Conservation (phyloP, 2,329 filamentous ascomycete species). For the Basipetospora chlamydospora region DNA sequence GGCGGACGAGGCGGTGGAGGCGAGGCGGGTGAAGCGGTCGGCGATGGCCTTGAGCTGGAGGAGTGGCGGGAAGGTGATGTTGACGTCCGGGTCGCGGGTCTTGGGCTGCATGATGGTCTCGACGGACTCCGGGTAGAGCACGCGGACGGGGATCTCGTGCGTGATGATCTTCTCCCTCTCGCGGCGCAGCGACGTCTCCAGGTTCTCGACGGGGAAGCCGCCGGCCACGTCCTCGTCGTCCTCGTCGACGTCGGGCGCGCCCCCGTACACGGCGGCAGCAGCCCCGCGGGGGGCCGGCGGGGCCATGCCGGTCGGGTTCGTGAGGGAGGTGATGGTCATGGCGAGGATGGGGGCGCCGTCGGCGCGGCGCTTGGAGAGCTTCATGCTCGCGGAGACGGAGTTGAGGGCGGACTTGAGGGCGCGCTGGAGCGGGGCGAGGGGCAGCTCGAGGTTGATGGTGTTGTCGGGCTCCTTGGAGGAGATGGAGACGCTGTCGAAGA, state of each 20-base stretch:
- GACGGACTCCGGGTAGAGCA: constrained; percentile 71
- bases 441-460: constrained; percentile 91
- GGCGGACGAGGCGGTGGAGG: constrained; percentile 28
- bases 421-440: constrained; percentile 72
- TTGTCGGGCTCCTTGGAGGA: constrained; percentile 72
- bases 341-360: constrained; percentile 75
- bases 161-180: constrained; percentile 86
- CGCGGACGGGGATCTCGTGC: constrained; percentile 89
- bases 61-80: constrained; percentile 79
- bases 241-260: constrained; percentile 17
- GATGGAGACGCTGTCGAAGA: constrained; percentile 75
- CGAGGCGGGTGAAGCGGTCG: constrained; percentile 86
- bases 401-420: constrained; percentile 82
- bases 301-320: constrained; percentile 24
- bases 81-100: constrained; percentile 81
- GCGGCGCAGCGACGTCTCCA: constrained; percentile 43
- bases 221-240: constrained; percentile 28
- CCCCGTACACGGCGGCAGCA: constrained; percentile 8
- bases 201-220: constrained; percentile 30
- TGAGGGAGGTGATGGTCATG: constrained; percentile 74
- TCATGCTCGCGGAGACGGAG: constrained; percentile 67
- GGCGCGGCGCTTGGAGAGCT: constrained; percentile 69
- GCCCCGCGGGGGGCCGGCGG: constrained; percentile 13
- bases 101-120: constrained; percentile 87
- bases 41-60: constrained; percentile 86